Evolutionary conservation across 148 eudicot genomes (phyloP).

Genomic region (Camellia sinensis): DNA sequence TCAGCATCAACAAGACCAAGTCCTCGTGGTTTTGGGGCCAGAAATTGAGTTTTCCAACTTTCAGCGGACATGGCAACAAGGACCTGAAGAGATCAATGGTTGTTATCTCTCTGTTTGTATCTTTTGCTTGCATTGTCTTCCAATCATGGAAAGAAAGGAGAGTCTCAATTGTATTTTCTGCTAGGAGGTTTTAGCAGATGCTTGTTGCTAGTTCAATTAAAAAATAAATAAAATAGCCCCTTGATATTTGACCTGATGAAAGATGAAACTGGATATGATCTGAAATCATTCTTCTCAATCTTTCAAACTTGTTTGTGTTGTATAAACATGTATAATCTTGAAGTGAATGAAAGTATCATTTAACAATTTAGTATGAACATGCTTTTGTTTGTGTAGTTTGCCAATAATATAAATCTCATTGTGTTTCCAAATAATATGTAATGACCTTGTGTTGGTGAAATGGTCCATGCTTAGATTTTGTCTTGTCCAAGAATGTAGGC

Average conservation of each 20-base stretch:
- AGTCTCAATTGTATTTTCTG: conserved; percentile 13
- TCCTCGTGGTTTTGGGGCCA: conserved; percentile 89
- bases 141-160: conserved; percentile 34
- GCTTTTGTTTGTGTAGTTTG: too few species aligned
- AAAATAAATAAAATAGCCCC: not conserved
- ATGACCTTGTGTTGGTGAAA: too few species aligned
- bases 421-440: too few species aligned
- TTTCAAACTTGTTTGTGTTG: not conserved
- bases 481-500: too few species aligned
- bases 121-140: conserved; percentile 24
- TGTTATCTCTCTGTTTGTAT: not conserved
- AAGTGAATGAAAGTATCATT: not conserved
- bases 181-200: not conserved
- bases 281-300: not conserved
- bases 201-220: not conserved
- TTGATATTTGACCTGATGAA: not conserved
- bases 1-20: conserved; percentile 53
- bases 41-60: conserved; percentile 31
- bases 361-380: not conserved
- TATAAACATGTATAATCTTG: not conserved
- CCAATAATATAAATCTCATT: too few species aligned
- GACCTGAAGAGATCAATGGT: conserved; percentile 12
- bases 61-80: not conserved
- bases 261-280: not conserved
- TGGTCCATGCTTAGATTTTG: too few species aligned